Evolutionary conservation across 441 rosid species (phyloP).

Genomic region (Hura crepitans): DNA sequence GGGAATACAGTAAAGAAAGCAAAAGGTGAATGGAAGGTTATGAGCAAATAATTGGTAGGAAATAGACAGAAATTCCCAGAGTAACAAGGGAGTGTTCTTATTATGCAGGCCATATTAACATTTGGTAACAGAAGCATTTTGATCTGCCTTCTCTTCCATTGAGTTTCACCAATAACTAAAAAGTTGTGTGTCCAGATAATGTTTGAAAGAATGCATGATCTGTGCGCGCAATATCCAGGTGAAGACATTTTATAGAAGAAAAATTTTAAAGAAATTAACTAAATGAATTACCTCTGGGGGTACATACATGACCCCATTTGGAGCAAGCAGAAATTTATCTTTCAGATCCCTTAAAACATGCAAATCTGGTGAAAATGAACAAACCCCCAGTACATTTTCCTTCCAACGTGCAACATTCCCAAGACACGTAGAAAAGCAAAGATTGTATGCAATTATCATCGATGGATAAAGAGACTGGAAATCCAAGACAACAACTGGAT

Average conservation of each 20-base stretch:
- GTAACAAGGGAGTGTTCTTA: background rate
- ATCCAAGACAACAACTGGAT: conserved; percentile 95
- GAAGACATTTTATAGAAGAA: conserved; percentile 3
- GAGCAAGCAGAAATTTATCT: conserved; percentile 62
- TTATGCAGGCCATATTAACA: background rate
- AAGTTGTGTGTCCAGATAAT: background rate
- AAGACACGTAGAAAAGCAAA: conserved; percentile 92
- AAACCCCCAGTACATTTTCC: conserved; percentile 73
- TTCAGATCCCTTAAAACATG: conserved; percentile 48
- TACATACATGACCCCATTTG: conserved; percentile 79
- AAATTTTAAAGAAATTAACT: background rate
- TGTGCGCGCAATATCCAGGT: background rate
- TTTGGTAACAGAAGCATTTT: background rate
- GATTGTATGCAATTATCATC: conserved; percentile 94
- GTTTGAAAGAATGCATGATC: background rate
- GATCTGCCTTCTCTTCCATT: background rate
- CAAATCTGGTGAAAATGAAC: conserved; percentile 62
- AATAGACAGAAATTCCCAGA: background rate
- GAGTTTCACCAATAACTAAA: conserved; percentile 5
- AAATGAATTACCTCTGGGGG: conserved; percentile 62
- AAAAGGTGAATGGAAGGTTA: background rate
- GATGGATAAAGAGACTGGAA: conserved; percentile 99
- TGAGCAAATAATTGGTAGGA: background rate
- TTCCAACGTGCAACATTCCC: conserved; percentile 69
- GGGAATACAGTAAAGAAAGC: background rate